phyloP scores from a whole-genome alignment of 2,329 filamentous ascomycete species.

The Calonectria honghensis region DNA sequence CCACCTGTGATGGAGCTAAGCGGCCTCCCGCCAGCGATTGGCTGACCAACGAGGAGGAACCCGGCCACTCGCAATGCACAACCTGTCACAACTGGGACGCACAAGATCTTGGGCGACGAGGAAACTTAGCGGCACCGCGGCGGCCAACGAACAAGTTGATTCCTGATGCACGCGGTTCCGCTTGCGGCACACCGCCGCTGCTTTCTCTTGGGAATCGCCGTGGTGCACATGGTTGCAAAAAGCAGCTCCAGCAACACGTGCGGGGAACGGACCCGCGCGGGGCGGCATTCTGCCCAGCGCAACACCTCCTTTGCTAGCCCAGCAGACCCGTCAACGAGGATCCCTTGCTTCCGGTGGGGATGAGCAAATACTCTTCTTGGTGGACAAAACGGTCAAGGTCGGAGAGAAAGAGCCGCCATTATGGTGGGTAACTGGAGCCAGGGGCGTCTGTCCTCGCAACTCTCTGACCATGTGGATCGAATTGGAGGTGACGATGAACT shows the following conservation, averaged over 20 bases:
- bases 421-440: conserved; percentile 19
- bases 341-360: conserved; percentile 31
- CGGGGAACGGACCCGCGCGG: conserved; percentile 24
- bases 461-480: conserved; percentile 35
- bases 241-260: conserved; percentile 10
- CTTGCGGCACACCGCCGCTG: conserved; percentile 52
- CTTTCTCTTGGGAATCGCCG: conserved; percentile 38
- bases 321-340: conserved; percentile 26
- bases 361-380: conserved; percentile 29
- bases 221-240: conserved; percentile 11
- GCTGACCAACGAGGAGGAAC: conserved; percentile 41
- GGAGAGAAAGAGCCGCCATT: conserved; percentile 37
- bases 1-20: conserved; percentile 48
- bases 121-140: conserved; percentile 45
- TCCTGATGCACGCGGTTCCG: conserved; percentile 46
- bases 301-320: conserved; percentile 9
- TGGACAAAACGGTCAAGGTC: conserved; percentile 28
- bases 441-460: conserved; percentile 22
- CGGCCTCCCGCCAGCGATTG: conserved; percentile 45
- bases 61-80: conserved; percentile 47
- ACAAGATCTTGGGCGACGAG: conserved; percentile 44
- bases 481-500: conserved; percentile 33
- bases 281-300: conserved; percentile 18
- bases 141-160: conserved; percentile 41
- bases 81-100: conserved; percentile 48